Percentiles rank a stretch among this genome's conserved stretches.
phyloP scores from a whole-genome alignment of 495 filamentous ascomycete genomes.

The Letharia lupina region DNA sequence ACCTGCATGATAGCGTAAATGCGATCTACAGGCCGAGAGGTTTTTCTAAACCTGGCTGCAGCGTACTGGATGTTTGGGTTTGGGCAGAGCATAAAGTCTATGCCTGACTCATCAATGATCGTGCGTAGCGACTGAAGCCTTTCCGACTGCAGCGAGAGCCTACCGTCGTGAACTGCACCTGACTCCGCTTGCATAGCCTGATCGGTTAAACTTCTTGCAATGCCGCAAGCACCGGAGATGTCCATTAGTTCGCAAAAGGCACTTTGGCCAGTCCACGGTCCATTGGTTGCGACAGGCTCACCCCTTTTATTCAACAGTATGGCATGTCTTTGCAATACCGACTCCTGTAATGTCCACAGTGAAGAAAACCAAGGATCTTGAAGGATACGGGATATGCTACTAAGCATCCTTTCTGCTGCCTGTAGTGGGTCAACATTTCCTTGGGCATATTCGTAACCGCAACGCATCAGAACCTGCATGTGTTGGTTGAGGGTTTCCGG shows the following conservation, averaged over 20 bases:
- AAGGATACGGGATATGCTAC: background rate
- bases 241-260: background rate
- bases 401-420: background rate
- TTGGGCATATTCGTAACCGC: background rate
- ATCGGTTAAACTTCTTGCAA: background rate
- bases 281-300: background rate
- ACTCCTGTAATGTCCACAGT: background rate
- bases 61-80: slow-evolving; percentile 10
- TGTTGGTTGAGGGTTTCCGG: background rate
- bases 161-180: background rate
- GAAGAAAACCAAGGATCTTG: background rate
- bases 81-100: slow-evolving; percentile 8
- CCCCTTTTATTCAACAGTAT: background rate
- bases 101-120: slow-evolving; percentile 6
- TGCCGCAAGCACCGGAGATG: background rate
- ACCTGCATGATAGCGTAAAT: background rate
- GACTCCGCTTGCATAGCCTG: background rate
- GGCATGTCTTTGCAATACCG: background rate
- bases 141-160: background rate
- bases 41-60: slow-evolving; percentile 7
- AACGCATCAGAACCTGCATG: background rate
- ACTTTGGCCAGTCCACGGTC: background rate
- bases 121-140: slow-evolving; percentile 1
- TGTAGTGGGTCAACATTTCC: background rate
- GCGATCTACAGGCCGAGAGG: background rate